These are phyloP conservation scores for Tricholoma bakamatsutake DNA, from an alignment of 768 basidiomycete species.

Conservation along the genomic window DNA sequence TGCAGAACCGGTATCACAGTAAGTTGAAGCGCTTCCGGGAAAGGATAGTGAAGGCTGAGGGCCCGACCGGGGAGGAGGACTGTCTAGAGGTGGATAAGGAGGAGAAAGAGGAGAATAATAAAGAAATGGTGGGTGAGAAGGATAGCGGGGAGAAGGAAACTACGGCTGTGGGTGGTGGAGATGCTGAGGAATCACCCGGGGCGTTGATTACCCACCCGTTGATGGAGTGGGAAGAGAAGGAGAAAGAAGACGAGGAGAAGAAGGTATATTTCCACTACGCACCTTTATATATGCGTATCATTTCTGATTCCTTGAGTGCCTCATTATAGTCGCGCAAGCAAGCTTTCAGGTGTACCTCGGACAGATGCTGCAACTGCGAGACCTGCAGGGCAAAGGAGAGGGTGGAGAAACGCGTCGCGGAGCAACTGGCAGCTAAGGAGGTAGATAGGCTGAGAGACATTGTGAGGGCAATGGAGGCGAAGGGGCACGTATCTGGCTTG, in stretches of 20 bases:
- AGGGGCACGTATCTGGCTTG: background rate
- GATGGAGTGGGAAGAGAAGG: background rate
- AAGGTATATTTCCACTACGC: conserved; percentile 7
- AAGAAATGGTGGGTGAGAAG: background rate
- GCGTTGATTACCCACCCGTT: background rate
- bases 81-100: background rate
- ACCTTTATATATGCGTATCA: background rate
- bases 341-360: conserved; percentile 29
- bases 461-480: conserved; percentile 2
- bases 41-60: conserved; percentile 30
- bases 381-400: conserved; percentile 34
- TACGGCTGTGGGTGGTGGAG: background rate
- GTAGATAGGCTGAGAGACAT: conserved; percentile 8
- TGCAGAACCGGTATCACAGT: conserved; percentile 51
- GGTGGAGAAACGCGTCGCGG: conserved; percentile 13
- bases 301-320: background rate
- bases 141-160: background rate
- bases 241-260: background rate
- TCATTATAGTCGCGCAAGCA: conserved; percentile 10
- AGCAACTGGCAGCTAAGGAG: background rate
- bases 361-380: conserved; percentile 40
- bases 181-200: background rate
- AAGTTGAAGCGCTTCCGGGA: conserved; percentile 46
- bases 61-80: background rate
- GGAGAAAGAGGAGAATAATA: background rate